Conservation (phyloP, 495 filamentous ascomycete species). For the Parmelia sp. region DNA sequence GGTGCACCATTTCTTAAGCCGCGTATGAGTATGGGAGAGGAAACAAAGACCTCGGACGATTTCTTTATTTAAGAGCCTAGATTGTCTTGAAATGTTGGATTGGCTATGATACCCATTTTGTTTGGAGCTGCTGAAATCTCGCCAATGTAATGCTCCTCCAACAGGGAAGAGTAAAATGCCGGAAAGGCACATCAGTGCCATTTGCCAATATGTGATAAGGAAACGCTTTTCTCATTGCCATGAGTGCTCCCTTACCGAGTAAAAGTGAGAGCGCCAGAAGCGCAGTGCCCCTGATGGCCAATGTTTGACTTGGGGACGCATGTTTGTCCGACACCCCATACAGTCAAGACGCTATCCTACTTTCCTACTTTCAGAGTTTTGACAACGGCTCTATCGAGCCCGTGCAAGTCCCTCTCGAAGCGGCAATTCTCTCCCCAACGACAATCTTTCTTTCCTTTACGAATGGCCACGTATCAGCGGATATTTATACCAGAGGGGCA, state of each 20-base stretch:
- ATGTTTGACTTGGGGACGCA: background rate
- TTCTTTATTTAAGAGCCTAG: background rate
- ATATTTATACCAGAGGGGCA: background rate
- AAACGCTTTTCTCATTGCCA: background rate
- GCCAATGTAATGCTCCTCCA: background rate
- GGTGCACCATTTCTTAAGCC: conserved; percentile 18
- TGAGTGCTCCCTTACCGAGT: background rate
- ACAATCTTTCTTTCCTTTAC: conserved; percentile 42
- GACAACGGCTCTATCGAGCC: conserved; percentile 48
- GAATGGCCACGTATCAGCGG: background rate
- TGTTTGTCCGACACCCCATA: background rate
- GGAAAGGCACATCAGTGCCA: background rate
- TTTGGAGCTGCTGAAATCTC: background rate
- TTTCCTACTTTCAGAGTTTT: conserved; percentile 47
- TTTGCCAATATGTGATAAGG: background rate
- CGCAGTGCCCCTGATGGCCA: background rate
- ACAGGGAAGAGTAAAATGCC: background rate
- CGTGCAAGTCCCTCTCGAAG: conserved; percentile 44
- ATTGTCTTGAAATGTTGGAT: background rate
- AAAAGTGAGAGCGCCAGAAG: background rate
- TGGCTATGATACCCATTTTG: conserved; percentile 1
- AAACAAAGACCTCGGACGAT: background rate
- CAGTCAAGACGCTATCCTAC: conserved; percentile 9
- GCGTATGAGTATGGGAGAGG: background rate
- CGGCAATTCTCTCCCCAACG: conserved; percentile 47